These are phyloP conservation scores for Podospora conica DNA, from an alignment of 495 filamentous ascomycete genomes.

Conservation along the genomic window DNA sequence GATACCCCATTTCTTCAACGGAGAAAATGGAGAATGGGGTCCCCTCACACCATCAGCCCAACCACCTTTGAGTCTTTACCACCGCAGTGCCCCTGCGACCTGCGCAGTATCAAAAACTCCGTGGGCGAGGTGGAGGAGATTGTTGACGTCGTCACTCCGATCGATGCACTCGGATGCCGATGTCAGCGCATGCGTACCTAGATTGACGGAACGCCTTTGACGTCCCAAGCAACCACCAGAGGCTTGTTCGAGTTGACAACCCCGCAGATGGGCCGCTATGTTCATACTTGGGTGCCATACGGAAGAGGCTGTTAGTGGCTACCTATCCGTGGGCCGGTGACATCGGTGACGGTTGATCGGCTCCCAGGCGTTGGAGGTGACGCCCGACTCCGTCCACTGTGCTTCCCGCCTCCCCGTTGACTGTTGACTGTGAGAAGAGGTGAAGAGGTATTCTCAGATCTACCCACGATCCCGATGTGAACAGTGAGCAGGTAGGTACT, in stretches of 20 bases:
- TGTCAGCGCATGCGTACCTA: background rate
- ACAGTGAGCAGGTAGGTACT: constrained; percentile 5
- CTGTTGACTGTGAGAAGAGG: too few relatives aligned
- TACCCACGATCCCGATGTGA: background rate
- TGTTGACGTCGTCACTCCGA: constrained; percentile 1
- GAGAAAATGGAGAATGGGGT: too few relatives aligned
- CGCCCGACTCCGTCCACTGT: background rate
- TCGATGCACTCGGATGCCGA: constrained; percentile 1
- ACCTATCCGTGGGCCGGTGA: too few relatives aligned
- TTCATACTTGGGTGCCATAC: background rate
- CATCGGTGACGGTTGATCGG: background rate
- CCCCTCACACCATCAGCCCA: constrained; percentile 3
- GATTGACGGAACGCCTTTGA: background rate
- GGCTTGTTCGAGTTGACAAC: background rate
- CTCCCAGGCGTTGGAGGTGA: background rate
- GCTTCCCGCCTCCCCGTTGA: background rate
- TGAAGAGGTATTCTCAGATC: background rate
- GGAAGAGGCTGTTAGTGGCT: too few relatives aligned
- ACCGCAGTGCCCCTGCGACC: too few relatives aligned
- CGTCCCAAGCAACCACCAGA: background rate
- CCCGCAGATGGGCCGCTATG: background rate
- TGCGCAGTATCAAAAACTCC: background rate
- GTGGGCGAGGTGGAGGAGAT: background rate
- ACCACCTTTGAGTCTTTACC: background rate
- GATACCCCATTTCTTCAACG: too few relatives aligned